Percentiles rank a stretch among this genome's conserved stretches.
phyloP scores from a whole-genome alignment of 345 rosid genomes.

The Corchorus capsularis region DNA sequence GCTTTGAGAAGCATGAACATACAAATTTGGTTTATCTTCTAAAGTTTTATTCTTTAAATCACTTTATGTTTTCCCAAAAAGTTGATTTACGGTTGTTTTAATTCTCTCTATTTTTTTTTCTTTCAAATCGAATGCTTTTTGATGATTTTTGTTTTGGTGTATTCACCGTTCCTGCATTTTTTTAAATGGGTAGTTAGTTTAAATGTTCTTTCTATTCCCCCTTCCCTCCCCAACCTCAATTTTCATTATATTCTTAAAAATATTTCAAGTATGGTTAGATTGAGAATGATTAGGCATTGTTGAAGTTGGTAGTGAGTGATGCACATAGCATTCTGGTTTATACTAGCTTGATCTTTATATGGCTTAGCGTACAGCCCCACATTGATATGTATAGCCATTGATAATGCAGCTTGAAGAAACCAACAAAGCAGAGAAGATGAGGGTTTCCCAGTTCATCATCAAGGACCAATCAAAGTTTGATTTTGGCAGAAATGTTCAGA shows the following conservation, averaged over 20 bases:
- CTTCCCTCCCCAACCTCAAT: neutral
- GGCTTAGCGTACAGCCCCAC: too few species aligned
- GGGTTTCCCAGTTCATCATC: too few species aligned
- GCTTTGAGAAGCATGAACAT: neutral
- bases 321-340: conserved; percentile 1
- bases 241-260: neutral
- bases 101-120: neutral
- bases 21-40: neutral
- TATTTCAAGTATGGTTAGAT: neutral
- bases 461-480: too few species aligned
- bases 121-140: neutral
- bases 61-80: conserved; percentile 1
- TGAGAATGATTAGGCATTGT: neutral
- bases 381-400: too few species aligned
- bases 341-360: too few species aligned
- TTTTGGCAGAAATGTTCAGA: too few species aligned
- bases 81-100: neutral
- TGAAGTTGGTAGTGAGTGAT: neutral
- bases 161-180: neutral
- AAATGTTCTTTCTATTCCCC: neutral
- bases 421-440: too few species aligned
- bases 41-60: neutral
- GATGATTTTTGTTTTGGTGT: conserved; percentile 3
- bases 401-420: too few species aligned
- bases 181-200: neutral